These are phyloP conservation scores for Hordeum vulgare DNA, from an alignment of 176 grass and related monocot species.

Conservation along the genomic window MorexV3_pseudomolecules_assembly NC_058519.1:28217689-28218188, in stretches of 20 bases:
- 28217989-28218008: slow-evolving; percentile 58
- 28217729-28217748: slow-evolving; percentile 79
- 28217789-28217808: slow-evolving; percentile 94
- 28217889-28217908: slow-evolving; percentile 37
- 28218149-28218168: slow-evolving; percentile 29
- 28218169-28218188: slow-evolving; percentile 49
- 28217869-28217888: slow-evolving; percentile 86
- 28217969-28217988: slow-evolving; percentile 67
- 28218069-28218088: slow-evolving; percentile 57
- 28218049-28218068: slow-evolving; percentile 82
- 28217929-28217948: slow-evolving; percentile 51
- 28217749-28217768: slow-evolving; percentile 78
- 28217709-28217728: slow-evolving; percentile 60
- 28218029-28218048: slow-evolving; percentile 77
- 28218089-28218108: slow-evolving; percentile 79
- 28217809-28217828: slow-evolving; percentile 81
- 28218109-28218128: slow-evolving; percentile 47
- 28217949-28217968: slow-evolving; percentile 74
- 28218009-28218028: slow-evolving; percentile 54
- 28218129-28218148: slow-evolving; percentile 33
- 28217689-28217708: slow-evolving; percentile 88
- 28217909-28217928: slow-evolving; percentile 85
- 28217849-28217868: slow-evolving; percentile 84
- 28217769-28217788: slow-evolving; percentile 91
- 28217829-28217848: slow-evolving; percentile 91